Evolutionary conservation across 2,329 filamentous ascomycete species (phyloP).

Genomic region (Cladophialophora yegresii): DNA sequence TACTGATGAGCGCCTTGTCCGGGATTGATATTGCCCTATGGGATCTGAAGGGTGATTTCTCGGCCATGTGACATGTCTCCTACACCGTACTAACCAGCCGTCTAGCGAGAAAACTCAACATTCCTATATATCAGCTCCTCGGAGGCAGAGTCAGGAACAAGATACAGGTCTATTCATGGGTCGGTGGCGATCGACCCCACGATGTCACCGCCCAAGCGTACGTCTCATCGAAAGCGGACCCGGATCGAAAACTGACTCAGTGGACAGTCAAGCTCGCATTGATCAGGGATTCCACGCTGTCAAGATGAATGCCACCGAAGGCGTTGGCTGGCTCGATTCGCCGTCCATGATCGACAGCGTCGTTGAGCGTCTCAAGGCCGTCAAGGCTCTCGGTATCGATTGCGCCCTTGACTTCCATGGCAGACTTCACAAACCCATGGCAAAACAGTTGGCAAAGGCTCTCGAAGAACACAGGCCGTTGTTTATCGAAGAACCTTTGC

Average conservation of each 20-base stretch:
- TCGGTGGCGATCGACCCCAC: conserved; percentile 67
- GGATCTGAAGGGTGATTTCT: too few relatives aligned
- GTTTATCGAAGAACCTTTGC: too few relatives aligned
- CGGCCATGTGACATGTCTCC: too few relatives aligned
- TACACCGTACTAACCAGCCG: too few relatives aligned
- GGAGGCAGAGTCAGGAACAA: conserved; percentile 70
- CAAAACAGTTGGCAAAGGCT: conserved; percentile 66
- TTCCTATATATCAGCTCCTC: too few relatives aligned
- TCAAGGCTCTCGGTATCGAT: conserved; percentile 70
- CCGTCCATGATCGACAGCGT: conserved; percentile 64
- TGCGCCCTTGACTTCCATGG: conserved; percentile 78
- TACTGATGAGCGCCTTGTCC: too few relatives aligned
- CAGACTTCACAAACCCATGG: conserved; percentile 71
- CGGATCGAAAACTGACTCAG: conserved; percentile 29
- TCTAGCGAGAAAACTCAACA: too few relatives aligned
- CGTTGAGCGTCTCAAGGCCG: conserved; percentile 67
- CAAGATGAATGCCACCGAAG: conserved; percentile 76
- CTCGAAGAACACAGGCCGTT: conserved; percentile 61
- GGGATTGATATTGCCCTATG: too few relatives aligned
- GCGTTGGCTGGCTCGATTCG: conserved; percentile 72
- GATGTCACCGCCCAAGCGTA: conserved; percentile 55
- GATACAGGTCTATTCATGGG: conserved; percentile 72
- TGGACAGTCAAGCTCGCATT: conserved; percentile 56
- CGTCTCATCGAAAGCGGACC: too few relatives aligned
- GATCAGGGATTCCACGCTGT: conserved; percentile 48